Evolutionary conservation across 768 basidiomycete genomes (phyloP).

Genomic region (Calocybe indica): DNA sequence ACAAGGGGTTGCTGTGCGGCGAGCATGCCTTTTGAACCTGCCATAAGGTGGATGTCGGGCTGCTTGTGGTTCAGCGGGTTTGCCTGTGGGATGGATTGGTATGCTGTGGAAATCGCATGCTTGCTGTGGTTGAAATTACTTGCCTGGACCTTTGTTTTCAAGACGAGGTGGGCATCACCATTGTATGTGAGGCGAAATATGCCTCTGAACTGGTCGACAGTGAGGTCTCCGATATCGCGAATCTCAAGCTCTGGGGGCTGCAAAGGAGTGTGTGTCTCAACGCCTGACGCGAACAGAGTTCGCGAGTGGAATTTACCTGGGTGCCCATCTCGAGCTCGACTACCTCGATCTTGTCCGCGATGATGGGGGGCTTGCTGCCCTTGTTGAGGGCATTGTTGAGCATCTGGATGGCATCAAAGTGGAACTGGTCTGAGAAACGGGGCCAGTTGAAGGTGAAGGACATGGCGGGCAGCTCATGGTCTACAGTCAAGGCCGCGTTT

Average conservation of each 20-base stretch:
- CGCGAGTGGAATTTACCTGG: constrained; percentile 48
- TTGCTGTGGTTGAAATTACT: constrained; percentile 10
- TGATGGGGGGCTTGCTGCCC: constrained; percentile 95
- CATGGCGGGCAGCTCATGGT: constrained; percentile 34
- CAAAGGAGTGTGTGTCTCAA: constrained; percentile 3
- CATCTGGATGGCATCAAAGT: constrained; percentile 94
- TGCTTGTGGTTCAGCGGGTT: constrained; percentile 94
- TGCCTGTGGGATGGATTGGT: constrained; percentile 44
- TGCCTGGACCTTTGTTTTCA: constrained; percentile 92
- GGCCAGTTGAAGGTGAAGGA: constrained; percentile 96
- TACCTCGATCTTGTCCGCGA: constrained; percentile 96
- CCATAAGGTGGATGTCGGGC: constrained; percentile 83
- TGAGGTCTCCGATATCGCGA: constrained; percentile 95
- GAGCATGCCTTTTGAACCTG: constrained; percentile 80
- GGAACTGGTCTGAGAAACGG: constrained; percentile 93
- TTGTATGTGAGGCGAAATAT: constrained; percentile 94
- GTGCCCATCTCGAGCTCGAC: constrained; percentile 99
- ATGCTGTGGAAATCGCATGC: neutral
- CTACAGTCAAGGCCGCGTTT: neutral
- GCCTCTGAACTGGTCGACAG: constrained; percentile 91
- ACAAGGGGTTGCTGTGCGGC: constrained; percentile 93
- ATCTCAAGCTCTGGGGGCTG: constrained; percentile 97
- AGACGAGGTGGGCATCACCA: constrained; percentile 86
- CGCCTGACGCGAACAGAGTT: constrained; percentile 1
- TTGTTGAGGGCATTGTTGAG: constrained; percentile 96